phyloP scores from a whole-genome alignment of 2,329 filamentous ascomycete genomes.

The Rugonectria rugulosa region DNA sequence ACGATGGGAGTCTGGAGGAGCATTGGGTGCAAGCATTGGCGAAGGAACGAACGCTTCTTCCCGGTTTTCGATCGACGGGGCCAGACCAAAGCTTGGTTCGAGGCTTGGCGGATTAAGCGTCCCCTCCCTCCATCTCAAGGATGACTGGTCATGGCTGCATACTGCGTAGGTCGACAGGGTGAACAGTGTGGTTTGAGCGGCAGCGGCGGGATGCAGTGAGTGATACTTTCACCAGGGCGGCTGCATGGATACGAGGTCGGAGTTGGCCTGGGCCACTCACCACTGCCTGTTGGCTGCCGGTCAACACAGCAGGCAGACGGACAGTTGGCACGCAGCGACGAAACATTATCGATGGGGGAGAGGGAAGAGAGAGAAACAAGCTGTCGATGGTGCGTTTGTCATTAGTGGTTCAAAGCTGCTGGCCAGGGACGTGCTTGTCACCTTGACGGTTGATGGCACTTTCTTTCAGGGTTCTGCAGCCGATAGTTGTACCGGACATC shows the following conservation, averaged over 20 bases:
- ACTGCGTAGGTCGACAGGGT: too few species aligned
- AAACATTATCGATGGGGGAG: conserved; percentile 1
- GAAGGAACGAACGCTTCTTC: background rate
- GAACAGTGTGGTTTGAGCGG: background rate
- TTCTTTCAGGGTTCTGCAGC: conserved; percentile 1
- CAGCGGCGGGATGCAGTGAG: conserved; percentile 4
- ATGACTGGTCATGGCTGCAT: background rate
- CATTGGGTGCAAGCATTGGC: background rate
- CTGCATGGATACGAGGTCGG: conserved; percentile 11
- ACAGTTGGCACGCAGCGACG: too few species aligned
- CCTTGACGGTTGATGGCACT: background rate
- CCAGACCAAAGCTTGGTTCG: conserved; percentile 5
- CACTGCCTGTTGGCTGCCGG: background rate
- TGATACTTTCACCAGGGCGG: background rate
- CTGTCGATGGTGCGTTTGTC: background rate
- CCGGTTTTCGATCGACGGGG: conserved; percentile 7
- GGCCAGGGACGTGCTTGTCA: background rate
- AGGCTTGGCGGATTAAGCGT: conserved; percentile 9
- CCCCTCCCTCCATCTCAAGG: background rate
- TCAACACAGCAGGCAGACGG: background rate
- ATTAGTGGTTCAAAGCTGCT: background rate
- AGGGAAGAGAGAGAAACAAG: background rate
- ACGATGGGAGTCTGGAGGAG: too few species aligned
- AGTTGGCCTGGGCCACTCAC: background rate
- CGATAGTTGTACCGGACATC: conserved; percentile 1